Conservation (phyloP, 2,329 filamentous ascomycete genomes). For the Xylaria digitata region DNA sequence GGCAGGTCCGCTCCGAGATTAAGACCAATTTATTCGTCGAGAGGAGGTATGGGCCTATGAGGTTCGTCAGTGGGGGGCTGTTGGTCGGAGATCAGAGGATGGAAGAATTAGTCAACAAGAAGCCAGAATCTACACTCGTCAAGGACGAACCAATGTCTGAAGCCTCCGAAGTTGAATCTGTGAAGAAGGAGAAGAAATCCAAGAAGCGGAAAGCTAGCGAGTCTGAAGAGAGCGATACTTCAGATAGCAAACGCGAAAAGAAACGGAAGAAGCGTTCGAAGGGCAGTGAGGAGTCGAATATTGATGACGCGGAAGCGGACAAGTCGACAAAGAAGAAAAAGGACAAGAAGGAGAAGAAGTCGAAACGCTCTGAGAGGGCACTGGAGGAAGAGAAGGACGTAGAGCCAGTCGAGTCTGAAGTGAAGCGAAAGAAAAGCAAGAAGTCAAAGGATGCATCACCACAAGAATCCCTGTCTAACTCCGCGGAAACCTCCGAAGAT, state of each 20-base stretch:
- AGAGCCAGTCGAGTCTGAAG: constrained; percentile 24
- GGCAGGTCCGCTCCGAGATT: constrained; percentile 73
- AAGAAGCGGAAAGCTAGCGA: constrained; percentile 57
- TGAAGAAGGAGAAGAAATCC: constrained; percentile 55
- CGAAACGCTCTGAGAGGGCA: constrained; percentile 47
- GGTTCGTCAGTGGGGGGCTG: constrained; percentile 88
- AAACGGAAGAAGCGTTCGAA: constrained; percentile 54
- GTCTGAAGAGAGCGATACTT: constrained; percentile 49
- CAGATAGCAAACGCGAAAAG: constrained; percentile 52
- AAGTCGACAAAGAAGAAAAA: constrained; percentile 47
- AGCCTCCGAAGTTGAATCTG: constrained; percentile 36
- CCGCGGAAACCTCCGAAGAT: constrained; percentile 41
- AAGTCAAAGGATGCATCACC: constrained; percentile 51
- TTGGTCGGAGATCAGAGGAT: constrained; percentile 66
- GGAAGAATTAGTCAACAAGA: constrained; percentile 48
- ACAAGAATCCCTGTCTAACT: constrained; percentile 47
- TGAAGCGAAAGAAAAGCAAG: constrained; percentile 47
- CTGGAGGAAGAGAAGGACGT: constrained; percentile 38
- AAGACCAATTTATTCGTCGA: constrained; percentile 80
- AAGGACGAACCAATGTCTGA: constrained; percentile 54
- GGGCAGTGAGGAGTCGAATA: constrained; percentile 36
- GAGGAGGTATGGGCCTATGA: constrained; percentile 80
- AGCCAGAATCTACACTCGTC: constrained; percentile 51
- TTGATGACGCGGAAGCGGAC: constrained; percentile 42
- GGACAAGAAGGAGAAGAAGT: constrained; percentile 47